A percentile compares a stretch with the other conserved stretches of the same genome.
phyloP scores from a whole-genome alignment of 441 rosid genomes.

The Pelargonium australe region DNA sequence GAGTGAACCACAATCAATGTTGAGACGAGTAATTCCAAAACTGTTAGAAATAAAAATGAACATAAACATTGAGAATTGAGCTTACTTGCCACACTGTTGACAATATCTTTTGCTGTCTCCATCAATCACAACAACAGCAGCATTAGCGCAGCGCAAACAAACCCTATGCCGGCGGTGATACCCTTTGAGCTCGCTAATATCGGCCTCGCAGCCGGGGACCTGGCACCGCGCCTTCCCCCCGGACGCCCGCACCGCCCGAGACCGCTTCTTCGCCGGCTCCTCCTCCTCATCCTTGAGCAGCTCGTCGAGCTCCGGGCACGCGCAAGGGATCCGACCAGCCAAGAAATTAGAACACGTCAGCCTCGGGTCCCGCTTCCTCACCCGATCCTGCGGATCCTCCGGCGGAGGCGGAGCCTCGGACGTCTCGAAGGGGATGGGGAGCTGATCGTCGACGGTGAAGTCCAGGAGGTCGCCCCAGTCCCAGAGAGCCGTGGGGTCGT shows the following conservation, averaged over 20 bases:
- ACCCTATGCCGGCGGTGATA: slow-evolving; percentile 82
- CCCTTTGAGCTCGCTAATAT: slow-evolving; percentile 88
- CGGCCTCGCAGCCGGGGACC: slow-evolving; percentile 71
- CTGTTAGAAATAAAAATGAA: too few relatives aligned
- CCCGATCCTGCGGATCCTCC: slow-evolving; percentile 33
- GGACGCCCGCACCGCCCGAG: slow-evolving; percentile 35
- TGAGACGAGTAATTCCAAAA: too few relatives aligned
- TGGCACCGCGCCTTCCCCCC: slow-evolving; percentile 48
- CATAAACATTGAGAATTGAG: neutral
- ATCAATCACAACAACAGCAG: slow-evolving; percentile 51
- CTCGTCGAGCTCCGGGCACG: slow-evolving; percentile 85
- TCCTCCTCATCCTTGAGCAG: slow-evolving; percentile 42
- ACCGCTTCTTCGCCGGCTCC: slow-evolving; percentile 53
- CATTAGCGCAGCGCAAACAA: slow-evolving; percentile 80
- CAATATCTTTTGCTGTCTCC: slow-evolving; percentile 83
- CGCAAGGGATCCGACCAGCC: slow-evolving; percentile 74
- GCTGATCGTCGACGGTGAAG: slow-evolving; percentile 56
- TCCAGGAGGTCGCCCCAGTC: slow-evolving; percentile 80
- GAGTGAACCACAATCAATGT: too few relatives aligned
- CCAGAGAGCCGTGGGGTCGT: slow-evolving; percentile 54
- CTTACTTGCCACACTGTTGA: slow-evolving; percentile 99
- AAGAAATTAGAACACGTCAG: slow-evolving; percentile 70
- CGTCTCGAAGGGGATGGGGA: slow-evolving; percentile 33
- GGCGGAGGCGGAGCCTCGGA: slow-evolving; percentile 18
- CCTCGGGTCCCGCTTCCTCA: slow-evolving; percentile 90